Evolutionary conservation across 805 yeast genomes (phyloP), one percentile per base, ranked within the genome.

Genomic region (Zygosaccharomyces rouxii): DNA sequence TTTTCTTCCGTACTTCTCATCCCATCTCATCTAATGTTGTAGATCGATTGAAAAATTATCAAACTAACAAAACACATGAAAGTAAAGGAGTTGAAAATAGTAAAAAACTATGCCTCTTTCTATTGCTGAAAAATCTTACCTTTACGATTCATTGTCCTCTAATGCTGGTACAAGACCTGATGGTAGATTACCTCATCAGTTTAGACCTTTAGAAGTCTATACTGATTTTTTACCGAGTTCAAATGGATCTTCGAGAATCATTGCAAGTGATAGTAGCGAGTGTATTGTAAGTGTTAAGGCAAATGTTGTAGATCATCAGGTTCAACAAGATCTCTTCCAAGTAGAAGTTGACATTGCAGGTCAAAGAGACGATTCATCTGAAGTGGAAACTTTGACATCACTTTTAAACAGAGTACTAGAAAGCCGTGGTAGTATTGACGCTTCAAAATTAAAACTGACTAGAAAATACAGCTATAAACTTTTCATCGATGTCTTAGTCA

Each of bases 271-370:
- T 66, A 98, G 99, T 19, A 80, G 89, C 52, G 98, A 94, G 68
- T 89, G 96, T 58, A 84, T 94, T 29, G 92, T 89, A 4, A 94
- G 97, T 60, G 77, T 92, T 42, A 94, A 94, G 68, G 80, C 90
- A 10, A 85, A 86, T 58, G 97, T 90, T 3, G 86, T 87, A 13
- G 74, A 71, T 42, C 69, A 68, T 48, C 56, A 67, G 5, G 67
- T 53, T 50, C 75, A 76, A 14, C 57, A 72, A 0, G 80, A 77
- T 16, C 68, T 88, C 31, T 71, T 90, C 7, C 81, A 81, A 39
- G 82, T 89, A 25, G 95, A 87, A 47, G 81, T 92, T 13, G 96
- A 87, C 57, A 77, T 86, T n/a, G 77, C 83, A 18, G 94, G 94
- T 1, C 74, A 77, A 58, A 76, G 94, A 63, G 96, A 89, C 55